phyloP scores from a whole-genome alignment of 768 basidiomycete genomes.

The Pulveroboletus sp. region DNA sequence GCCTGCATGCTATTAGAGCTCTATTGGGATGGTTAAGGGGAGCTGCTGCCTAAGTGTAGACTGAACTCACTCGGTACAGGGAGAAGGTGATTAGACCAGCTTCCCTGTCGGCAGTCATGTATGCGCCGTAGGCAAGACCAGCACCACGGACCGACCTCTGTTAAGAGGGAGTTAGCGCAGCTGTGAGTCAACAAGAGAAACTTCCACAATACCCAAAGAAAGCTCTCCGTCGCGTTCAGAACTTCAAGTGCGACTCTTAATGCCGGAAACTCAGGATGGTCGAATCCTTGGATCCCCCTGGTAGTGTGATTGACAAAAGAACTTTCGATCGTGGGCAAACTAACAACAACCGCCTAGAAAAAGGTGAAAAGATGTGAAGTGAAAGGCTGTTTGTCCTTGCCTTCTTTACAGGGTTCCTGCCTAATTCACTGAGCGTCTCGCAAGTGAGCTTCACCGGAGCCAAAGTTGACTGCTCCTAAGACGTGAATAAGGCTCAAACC shows the following conservation, averaged over 20 bases:
- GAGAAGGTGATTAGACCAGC: slow-evolving; percentile 73
- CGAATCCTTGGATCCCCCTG: slow-evolving; percentile 75
- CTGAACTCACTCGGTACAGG: slow-evolving; percentile 66
- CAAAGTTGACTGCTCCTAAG: slow-evolving; percentile 48
- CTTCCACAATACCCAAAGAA: slow-evolving; percentile 70
- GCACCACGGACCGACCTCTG: slow-evolving; percentile 90
- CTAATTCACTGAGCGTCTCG: slow-evolving; percentile 72
- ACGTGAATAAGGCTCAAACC: background rate
- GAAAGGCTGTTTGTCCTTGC: slow-evolving; percentile 35
- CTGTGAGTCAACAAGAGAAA: background rate
- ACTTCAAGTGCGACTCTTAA: slow-evolving; percentile 82
- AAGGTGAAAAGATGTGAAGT: background rate
- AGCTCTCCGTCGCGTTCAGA: slow-evolving; percentile 91
- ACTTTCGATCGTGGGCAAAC: slow-evolving; percentile 92
- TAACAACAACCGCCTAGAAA: slow-evolving; percentile 74
- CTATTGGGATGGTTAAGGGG: slow-evolving; percentile 36
- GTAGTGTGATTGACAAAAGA: slow-evolving; percentile 79
- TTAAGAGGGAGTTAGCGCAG: slow-evolving; percentile 9
- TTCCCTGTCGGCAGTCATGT: slow-evolving; percentile 71
- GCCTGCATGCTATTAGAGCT: slow-evolving; percentile 79
- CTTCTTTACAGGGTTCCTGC: slow-evolving; percentile 69
- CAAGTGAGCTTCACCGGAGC: slow-evolving; percentile 62
- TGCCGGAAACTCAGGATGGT: slow-evolving; percentile 83
- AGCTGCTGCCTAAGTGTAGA: background rate
- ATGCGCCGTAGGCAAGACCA: slow-evolving; percentile 93